Evolutionary conservation across 23 red algal species (phyloP).

Genomic region (Agarophyton chilense): DNA sequence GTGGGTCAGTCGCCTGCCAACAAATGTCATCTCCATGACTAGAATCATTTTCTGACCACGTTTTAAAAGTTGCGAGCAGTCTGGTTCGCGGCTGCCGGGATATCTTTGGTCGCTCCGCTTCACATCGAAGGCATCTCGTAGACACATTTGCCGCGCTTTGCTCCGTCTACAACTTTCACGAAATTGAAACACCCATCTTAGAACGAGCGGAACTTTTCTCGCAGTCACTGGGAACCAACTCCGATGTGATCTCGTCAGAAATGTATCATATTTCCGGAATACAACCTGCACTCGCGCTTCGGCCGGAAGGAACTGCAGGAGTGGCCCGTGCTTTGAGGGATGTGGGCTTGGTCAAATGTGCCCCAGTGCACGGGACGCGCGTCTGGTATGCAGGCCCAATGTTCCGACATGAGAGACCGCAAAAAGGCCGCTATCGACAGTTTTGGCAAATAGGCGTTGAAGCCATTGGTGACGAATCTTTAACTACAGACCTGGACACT

Average conservation of each 20-base stretch:
- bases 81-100: slow-evolving; percentile 64
- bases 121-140: slow-evolving; percentile 37
- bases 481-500: slow-evolving; percentile 44
- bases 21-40: background rate
- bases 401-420: slow-evolving; percentile 70
- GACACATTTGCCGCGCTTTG: slow-evolving; percentile 33
- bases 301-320: slow-evolving; percentile 73
- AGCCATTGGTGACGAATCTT: slow-evolving; percentile 28
- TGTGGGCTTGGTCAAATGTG: slow-evolving; percentile 18
- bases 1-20: slow-evolving; percentile 41
- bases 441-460: slow-evolving; percentile 74
- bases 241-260: slow-evolving; percentile 44
- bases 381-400: slow-evolving; percentile 75
- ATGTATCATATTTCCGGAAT: slow-evolving; percentile 24
- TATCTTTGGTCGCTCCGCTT: background rate
- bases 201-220: slow-evolving; percentile 31
- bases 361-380: slow-evolving; percentile 10
- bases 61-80: slow-evolving; percentile 5
- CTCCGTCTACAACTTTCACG: slow-evolving; percentile 37
- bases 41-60: background rate
- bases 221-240: slow-evolving; percentile 19
- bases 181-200: slow-evolving; percentile 66
- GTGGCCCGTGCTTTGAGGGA: slow-evolving; percentile 48
- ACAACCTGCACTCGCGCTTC: slow-evolving; percentile 40
- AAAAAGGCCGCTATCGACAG: slow-evolving; percentile 45